Base-by-base conservation (phyloP, 106 monocot species). In the Dendrobium nobile region DNA sequence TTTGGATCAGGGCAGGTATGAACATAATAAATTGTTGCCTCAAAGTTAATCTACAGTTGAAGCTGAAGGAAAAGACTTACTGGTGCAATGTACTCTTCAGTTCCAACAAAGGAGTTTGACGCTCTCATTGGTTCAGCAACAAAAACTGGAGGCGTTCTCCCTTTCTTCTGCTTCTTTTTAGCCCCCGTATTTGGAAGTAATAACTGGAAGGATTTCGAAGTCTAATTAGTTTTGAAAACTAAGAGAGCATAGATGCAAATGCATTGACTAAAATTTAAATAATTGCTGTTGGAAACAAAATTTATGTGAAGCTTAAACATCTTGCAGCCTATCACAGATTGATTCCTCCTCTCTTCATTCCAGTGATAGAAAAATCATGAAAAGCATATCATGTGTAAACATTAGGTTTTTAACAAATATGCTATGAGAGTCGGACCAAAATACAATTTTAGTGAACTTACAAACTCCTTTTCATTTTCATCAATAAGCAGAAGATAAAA, bases 21-120 rank as follows among this genome's bases (percentile, higher is more conserved):
- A 28, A 67, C 70, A 70, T 37, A 33, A 70, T 70, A 70, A 24
- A 67, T 37, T 37, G 15, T 70, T 70, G 70, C 70, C 1, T 13
- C 31, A 37, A 37, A 11, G 2, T 19, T 61, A 20, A 61, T 16
- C 16, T 3, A 17, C 37, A 70, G 9, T 37, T 70, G 70, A 33
- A 37, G 16, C 11, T 70, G 11, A 70, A 70, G 33, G 31, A 13
- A 26, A 83, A 55, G 11, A 85, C 88, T 64, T 91, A 98, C 98
- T 5, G 98, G 98, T 72, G 98, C 95, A 84, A 98, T 98, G 76
- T 98, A 98, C 78, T 98, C 98, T 86, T 98, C 98, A 31, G 98
- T 98, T 67, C 98, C 98, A 82, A 98, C 98, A 85, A 98, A 98
- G 18, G 98, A 98, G 87, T 98, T 98, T 79, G 98, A 98, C 67